These are phyloP conservation scores for Phytophthora ohioensis DNA, from an alignment of 352 stramenopile genomes.

Conservation along the genomic window DNA sequence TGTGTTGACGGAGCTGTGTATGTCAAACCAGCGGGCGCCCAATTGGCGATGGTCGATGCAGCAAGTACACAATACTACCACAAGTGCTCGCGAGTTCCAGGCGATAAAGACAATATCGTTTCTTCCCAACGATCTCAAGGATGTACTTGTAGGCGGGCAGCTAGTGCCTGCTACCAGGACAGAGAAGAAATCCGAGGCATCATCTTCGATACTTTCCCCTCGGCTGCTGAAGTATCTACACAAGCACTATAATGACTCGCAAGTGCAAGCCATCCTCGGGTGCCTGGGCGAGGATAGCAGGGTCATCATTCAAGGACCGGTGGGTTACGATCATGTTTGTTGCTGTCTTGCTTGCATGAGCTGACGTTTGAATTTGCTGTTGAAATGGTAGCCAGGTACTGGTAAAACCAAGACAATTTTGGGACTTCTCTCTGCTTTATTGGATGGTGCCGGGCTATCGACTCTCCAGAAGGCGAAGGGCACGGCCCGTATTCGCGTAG, in stretches of 20 bases:
- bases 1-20: constrained; percentile 69
- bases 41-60: constrained; percentile 75
- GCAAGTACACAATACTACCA: constrained; percentile 79
- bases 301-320: constrained; percentile 86
- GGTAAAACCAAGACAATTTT: constrained; percentile 89
- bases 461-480: constrained; percentile 57
- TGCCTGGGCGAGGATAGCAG: constrained; percentile 68
- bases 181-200: constrained; percentile 7
- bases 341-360: constrained; percentile 2
- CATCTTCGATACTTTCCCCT: constrained; percentile 45
- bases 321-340: constrained; percentile 33
- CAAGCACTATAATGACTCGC: constrained; percentile 76
- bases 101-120: constrained; percentile 72
- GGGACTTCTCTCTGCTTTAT: constrained; percentile 71
- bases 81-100: constrained; percentile 83
- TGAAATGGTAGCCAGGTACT: constrained; percentile 64
- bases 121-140: constrained; percentile 58
- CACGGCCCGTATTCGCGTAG: constrained; percentile 73
- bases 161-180: constrained; percentile 27
- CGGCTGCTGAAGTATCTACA: constrained; percentile 58
- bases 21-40: constrained; percentile 64
- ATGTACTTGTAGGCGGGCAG: constrained; percentile 58
- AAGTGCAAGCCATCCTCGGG: constrained; percentile 76
- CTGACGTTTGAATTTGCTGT: neutral
- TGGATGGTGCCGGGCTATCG: constrained; percentile 72